Base-by-base conservation (phyloP, 345 rosid species). In the Citrus unshiu region DNA sequence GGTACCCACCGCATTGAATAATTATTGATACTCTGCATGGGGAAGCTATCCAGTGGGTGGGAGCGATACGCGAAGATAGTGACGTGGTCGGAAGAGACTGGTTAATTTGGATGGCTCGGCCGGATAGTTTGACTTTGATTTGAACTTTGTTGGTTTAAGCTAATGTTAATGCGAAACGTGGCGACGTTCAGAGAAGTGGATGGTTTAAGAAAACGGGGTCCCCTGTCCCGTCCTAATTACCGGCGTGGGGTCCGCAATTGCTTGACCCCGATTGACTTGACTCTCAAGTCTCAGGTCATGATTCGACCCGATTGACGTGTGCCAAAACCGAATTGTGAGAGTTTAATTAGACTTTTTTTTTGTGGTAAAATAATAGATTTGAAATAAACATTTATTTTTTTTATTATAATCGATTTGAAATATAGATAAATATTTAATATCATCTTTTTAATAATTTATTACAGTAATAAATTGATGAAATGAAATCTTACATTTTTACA, bases 231-330 rank as follows among this genome's bases (percentile, higher is more conserved):
- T 3, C 5, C 5, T 13, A 12, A 3, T 46, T 46, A 46, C 16
- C 8, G 75, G 65, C 21, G 77, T 76, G 83, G 83, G 72, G 76
- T 35, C 73, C 34, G 4, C 66, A 37, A 30, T 29, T 37, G 4
- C 40, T 34, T 64, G 76, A 64, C 54, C 57, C 77, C 21, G 54
- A 64, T 61, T 61, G 39, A 61, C 69, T 43, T 27, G 51, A 46
- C 51, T 12, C 18, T 2, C 49, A 43, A 51, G 6, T 4, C 21
- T 54, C 77, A 57, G 4, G n/a, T 10, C 18, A 32, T 10, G 65
- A 72, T 13, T 39, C 65, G 14, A 25, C 32, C 21, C 29, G 30
- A 58, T 51, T 58, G 46, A 57, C 32, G 30, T 13, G 29, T 12
- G 6, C 37, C 25, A 12, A 51, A 51, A 43, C 51, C 51, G 14